phyloP scores from a whole-genome alignment of 1,139 yeast species.

The Geotrichum fermentans region DNA sequence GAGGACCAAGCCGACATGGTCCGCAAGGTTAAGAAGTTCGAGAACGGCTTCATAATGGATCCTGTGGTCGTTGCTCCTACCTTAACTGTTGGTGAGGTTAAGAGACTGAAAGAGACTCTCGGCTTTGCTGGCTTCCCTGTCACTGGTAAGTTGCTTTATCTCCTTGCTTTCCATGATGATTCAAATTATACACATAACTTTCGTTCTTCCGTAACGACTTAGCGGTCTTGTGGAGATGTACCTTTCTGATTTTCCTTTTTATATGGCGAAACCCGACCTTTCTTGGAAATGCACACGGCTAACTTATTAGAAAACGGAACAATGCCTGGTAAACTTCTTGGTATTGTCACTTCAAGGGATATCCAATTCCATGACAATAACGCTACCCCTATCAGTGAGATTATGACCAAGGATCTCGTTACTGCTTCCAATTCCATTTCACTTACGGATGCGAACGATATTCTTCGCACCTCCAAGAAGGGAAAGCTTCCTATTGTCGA shows the following conservation, averaged over 20 bases:
- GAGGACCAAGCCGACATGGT: slow-evolving; percentile 99
- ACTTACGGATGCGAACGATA: slow-evolving; percentile 80
- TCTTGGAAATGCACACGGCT: slow-evolving; percentile 10
- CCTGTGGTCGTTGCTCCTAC: slow-evolving; percentile 82
- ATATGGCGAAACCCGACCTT: slow-evolving; percentile 7
- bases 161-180: slow-evolving; percentile 19
- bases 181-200: slow-evolving; percentile 71
- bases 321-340: slow-evolving; percentile 83
- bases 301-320: slow-evolving; percentile 85
- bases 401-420: slow-evolving; percentile 86
- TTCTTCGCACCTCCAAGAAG: slow-evolving; percentile 87
- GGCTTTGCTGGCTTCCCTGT: slow-evolving; percentile 99
- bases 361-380: slow-evolving; percentile 87
- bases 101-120: slow-evolving; percentile 58
- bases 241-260: slow-evolving; percentile 39
- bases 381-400: slow-evolving; percentile 56
- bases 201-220: slow-evolving; percentile 99
- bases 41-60: slow-evolving; percentile 94
- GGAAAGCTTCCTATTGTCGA: slow-evolving; percentile 97
- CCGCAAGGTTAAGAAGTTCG: slow-evolving; percentile 89
- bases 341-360: slow-evolving; percentile 96
- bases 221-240: slow-evolving; percentile 90
- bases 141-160: slow-evolving; percentile 73
- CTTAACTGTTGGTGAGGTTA: slow-evolving; percentile 76
- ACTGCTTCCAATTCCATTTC: slow-evolving; percentile 67